Percentiles rank a stretch among this genome's conserved stretches.
Conservation (phyloP, 495 filamentous ascomycete genomes). For the Saxophila tyrrhenica region DNA sequence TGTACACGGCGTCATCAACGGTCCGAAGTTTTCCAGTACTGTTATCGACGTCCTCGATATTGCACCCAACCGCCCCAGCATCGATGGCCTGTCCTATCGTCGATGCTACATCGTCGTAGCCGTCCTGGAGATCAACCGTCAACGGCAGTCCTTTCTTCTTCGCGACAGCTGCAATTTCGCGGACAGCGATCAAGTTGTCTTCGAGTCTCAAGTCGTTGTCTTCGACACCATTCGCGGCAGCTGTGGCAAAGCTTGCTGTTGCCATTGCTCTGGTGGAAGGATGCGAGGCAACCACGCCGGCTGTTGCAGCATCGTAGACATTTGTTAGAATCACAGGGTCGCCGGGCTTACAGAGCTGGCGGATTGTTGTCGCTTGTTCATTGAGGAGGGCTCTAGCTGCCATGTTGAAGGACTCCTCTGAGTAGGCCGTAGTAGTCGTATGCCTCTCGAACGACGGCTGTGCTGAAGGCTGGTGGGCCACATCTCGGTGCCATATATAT, state of each 20-base stretch:
- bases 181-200: not conserved
- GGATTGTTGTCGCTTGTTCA: not conserved
- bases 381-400: not conserved
- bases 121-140: not conserved
- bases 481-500: no score
- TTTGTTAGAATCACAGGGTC: not conserved
- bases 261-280: not conserved
- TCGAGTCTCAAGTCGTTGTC: not conserved
- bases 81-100: not conserved
- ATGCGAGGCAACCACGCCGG: not conserved
- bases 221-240: not conserved
- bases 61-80: not conserved
- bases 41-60: constrained; percentile 1
- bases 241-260: not conserved
- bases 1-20: not conserved
- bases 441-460: no score
- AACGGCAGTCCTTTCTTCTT: not conserved
- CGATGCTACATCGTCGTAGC: not conserved
- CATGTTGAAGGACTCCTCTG: no score
- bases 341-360: not conserved
- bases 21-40: not conserved
- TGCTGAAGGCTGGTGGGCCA: no score
- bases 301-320: not conserved
- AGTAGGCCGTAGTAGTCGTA: no score
- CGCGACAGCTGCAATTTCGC: not conserved